Evolutionary conservation across 805 yeast species (phyloP), one percentile per base, ranked within the genome.

Genomic region (Metschnikowia gruessii): DNA sequence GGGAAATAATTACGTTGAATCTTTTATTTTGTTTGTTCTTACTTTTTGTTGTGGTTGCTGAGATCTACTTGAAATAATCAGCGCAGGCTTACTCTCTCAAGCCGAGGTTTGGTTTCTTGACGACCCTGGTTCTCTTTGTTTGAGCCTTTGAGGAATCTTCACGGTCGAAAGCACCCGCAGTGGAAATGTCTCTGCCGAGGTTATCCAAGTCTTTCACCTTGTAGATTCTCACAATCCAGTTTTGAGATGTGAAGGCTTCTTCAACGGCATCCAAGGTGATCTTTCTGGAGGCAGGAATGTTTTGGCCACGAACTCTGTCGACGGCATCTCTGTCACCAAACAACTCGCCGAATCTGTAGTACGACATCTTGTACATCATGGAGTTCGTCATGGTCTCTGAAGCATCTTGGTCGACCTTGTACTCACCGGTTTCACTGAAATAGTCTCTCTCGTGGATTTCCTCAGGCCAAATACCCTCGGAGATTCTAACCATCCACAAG

Each of bases 401-500:
- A 13, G 98, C 98, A 29, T 70, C 70, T 47, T 77, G 81, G 64
- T 94, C 98, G 45, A 94, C 85, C 59, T 82, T 82, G 66, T 89
- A 94, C 66, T 90, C 97, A 51, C 98, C 97, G 45, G 80, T 70
- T 4, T 80, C 80, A 18, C 91, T 86, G 77, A 91, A 94, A 70
- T 72, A 94, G 54, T 82, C 79, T 53, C 94, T 75, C 70, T 94
- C 99, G 55, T 75, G 78, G 49, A 94, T 83, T 63, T 94, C 98
- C n/a, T 94, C 97, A 1, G 99, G 99, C 99, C 99, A 94, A 50
- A 94, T 88, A 45, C 99, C 99, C 69, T 94, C 96, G n/a, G 97
- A 80, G 56, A 94, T 94, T 66, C 99, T 81, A 24, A 94, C 90
- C 99, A 94, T 94, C 99, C 99, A 95, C 62, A 94, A 69, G 70